Conservation (phyloP, 2,329 filamentous ascomycete species). For the Xylariaceae sp. region DNA sequence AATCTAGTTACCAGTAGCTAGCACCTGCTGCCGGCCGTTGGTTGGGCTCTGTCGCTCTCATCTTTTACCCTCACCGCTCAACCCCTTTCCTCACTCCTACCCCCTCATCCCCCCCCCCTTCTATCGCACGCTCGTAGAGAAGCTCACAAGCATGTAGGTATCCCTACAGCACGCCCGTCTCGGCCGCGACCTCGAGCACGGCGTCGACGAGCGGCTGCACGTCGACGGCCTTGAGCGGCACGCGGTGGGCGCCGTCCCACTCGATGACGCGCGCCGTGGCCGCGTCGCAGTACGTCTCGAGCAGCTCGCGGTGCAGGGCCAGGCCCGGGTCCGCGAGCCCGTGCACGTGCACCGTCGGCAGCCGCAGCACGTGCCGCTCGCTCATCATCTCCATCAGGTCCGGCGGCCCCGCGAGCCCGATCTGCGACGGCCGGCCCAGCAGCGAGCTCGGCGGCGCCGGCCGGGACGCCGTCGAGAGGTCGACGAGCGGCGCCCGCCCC, state of each 20-base stretch:
- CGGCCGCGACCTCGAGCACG: conserved; percentile 43
- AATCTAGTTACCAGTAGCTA: too few species aligned
- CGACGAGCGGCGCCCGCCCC: conserved; percentile 52
- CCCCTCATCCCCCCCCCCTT: too few species aligned
- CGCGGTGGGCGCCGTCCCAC: conserved; percentile 65
- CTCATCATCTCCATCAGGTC: conserved; percentile 30
- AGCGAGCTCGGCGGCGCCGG: conserved; percentile 19
- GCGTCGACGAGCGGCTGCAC: conserved; percentile 48
- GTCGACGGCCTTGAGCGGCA: conserved; percentile 61
- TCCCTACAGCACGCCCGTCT: conserved; percentile 29
- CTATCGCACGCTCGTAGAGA: too few species aligned
- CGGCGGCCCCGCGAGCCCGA: conserved; percentile 36
- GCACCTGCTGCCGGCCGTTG: too few species aligned
- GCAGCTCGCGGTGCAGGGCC: conserved; percentile 46
- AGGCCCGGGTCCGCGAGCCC: conserved; percentile 54
- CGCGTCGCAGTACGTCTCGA: conserved; percentile 51
- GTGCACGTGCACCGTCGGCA: conserved; percentile 63
- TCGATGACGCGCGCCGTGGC: conserved; percentile 52
- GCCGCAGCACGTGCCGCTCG: conserved; percentile 38
- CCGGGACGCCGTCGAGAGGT: conserved; percentile 30
- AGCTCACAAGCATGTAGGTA: too few species aligned
- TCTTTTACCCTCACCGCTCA: too few species aligned
- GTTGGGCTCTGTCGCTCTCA: too few species aligned
- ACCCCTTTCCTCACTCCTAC: too few species aligned
- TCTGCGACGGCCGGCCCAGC: conserved; percentile 18